A percentile compares a stretch with the other conserved stretches of the same genome.
These are phyloP conservation scores for Metschnikowia picachoensis DNA, from an alignment of 805 yeast genomes.

Conservation along the genomic window DNA sequence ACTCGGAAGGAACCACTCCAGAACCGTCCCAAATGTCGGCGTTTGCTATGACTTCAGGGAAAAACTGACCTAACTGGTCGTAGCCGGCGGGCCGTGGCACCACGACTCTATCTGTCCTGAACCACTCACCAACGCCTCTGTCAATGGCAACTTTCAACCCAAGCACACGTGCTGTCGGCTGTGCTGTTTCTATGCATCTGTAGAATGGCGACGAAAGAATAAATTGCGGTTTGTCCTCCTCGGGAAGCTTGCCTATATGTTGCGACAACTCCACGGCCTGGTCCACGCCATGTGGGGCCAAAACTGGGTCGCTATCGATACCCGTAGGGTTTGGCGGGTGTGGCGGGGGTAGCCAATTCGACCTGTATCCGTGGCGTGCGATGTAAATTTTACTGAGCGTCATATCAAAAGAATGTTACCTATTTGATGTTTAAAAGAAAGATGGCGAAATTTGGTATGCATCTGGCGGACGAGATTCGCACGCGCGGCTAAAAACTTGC, in stretches of 20 bases:
- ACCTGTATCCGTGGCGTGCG: constrained; percentile 85
- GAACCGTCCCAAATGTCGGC: constrained; percentile 39
- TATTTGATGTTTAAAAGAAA: neutral
- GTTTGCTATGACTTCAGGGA: constrained; percentile 35
- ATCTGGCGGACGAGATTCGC: constrained; percentile 4
- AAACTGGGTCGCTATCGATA: constrained; percentile 80
- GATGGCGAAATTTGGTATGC: neutral
- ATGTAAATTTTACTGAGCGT: constrained; percentile 57
- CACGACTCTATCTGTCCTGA: constrained; percentile 59
- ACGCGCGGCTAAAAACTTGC: neutral
- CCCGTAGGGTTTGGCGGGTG: constrained; percentile 84
- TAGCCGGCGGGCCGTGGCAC: constrained; percentile 68
- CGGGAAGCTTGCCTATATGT: constrained; percentile 42
- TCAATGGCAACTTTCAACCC: constrained; percentile 64
- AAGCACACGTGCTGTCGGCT: constrained; percentile 60
- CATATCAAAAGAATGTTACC: constrained; percentile 17
- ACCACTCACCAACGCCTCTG: constrained; percentile 92
- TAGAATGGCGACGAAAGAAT: constrained; percentile 83
- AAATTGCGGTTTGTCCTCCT: constrained; percentile 64
- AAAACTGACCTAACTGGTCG: constrained; percentile 47
- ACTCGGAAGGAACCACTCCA: constrained; percentile 53
- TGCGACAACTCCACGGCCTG: constrained; percentile 81
- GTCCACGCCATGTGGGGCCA: constrained; percentile 82
- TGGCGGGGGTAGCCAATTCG: constrained; percentile 77
- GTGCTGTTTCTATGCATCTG: constrained; percentile 79